These are phyloP conservation scores for Geosmithia flava DNA, from an alignment of 2,329 filamentous ascomycete genomes.

Conservation along the genomic window DNA sequence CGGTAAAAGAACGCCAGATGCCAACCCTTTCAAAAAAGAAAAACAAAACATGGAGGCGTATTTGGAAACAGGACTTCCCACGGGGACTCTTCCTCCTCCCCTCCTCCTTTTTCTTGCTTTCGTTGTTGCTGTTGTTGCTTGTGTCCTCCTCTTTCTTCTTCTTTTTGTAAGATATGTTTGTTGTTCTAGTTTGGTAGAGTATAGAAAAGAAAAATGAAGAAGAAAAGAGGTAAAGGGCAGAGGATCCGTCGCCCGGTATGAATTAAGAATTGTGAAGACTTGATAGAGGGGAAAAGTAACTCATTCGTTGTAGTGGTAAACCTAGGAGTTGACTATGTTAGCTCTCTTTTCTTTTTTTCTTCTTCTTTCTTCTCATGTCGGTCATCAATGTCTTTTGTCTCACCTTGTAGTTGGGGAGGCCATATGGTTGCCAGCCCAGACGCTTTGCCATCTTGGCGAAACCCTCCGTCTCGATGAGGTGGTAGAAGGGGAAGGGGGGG, in stretches of 20 bases:
- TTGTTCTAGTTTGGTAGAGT: neutral
- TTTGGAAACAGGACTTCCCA: no score
- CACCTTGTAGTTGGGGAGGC: conserved; percentile 96
- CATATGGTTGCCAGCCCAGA: conserved; percentile 72
- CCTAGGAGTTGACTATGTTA: conserved; percentile 29
- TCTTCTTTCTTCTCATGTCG: no score
- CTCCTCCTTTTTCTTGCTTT: neutral
- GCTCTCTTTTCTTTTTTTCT: neutral
- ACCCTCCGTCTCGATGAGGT: conserved; percentile 94
- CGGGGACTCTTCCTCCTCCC: no score
- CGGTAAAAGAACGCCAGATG: no score
- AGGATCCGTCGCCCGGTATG: neutral
- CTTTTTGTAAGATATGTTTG: neutral
- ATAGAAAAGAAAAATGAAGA: neutral
- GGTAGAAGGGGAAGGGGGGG: conserved; percentile 89
- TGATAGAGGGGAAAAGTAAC: neutral
- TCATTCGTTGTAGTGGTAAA: conserved; percentile 82
- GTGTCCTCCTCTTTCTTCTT: neutral
- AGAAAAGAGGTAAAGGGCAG: neutral
- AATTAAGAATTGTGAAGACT: neutral
- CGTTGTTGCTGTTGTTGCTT: no score
- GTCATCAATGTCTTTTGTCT: conserved; percentile 17
- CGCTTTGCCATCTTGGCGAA: conserved; percentile 95
- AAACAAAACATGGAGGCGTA: no score
- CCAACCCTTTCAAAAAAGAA: no score